A percentile compares a stretch with the other conserved stretches of the same genome.
These are phyloP conservation scores for Trichoderma orchidacearum DNA, from an alignment of 495 filamentous ascomycete species.

Conservation along the genomic window DNA sequence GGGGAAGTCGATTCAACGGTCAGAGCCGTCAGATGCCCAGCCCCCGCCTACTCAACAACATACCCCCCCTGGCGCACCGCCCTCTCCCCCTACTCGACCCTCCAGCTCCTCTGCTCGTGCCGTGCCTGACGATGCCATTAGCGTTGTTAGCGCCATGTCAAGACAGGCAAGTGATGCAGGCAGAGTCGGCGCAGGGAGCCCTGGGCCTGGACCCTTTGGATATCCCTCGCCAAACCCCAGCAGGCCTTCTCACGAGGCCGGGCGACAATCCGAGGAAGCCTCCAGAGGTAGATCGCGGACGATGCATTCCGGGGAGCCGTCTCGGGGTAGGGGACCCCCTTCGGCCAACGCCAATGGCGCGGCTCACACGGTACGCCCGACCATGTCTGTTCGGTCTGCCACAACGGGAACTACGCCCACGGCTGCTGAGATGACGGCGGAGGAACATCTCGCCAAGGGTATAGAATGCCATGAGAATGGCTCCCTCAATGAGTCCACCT, in stretches of 20 bases:
- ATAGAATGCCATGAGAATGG: slow-evolving; percentile 82
- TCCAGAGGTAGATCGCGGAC: slow-evolving; percentile 22
- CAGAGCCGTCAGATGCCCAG: neutral
- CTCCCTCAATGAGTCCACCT: slow-evolving; percentile 79
- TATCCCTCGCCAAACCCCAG: slow-evolving; percentile 27
- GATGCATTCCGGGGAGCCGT: slow-evolving; percentile 16
- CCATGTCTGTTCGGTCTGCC: slow-evolving; percentile 36
- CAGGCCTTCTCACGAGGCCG: slow-evolving; percentile 33
- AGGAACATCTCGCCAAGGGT: slow-evolving; percentile 78
- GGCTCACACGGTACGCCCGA: slow-evolving; percentile 48
- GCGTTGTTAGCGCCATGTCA: slow-evolving; percentile 21
- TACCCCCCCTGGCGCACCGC: slow-evolving; percentile 35
- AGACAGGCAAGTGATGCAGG: slow-evolving; percentile 17
- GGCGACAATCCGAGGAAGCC: slow-evolving; percentile 22
- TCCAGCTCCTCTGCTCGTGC: slow-evolving; percentile 32
- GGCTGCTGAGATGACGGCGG: slow-evolving; percentile 49
- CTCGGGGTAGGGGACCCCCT: slow-evolving; percentile 20
- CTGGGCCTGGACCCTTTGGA: slow-evolving; percentile 9
- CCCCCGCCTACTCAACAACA: slow-evolving; percentile 30
- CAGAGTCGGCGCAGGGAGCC: slow-evolving; percentile 29
- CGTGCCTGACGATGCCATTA: slow-evolving; percentile 18
- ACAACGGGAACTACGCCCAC: slow-evolving; percentile 14
- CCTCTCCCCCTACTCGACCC: slow-evolving; percentile 37
- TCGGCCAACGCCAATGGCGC: slow-evolving; percentile 48
- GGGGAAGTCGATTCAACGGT: slow-evolving; percentile 56